These are phyloP conservation scores for Elongisporangium undulatum DNA, from an alignment of 352 stramenopile genomes.

Conservation along the genomic window DNA sequence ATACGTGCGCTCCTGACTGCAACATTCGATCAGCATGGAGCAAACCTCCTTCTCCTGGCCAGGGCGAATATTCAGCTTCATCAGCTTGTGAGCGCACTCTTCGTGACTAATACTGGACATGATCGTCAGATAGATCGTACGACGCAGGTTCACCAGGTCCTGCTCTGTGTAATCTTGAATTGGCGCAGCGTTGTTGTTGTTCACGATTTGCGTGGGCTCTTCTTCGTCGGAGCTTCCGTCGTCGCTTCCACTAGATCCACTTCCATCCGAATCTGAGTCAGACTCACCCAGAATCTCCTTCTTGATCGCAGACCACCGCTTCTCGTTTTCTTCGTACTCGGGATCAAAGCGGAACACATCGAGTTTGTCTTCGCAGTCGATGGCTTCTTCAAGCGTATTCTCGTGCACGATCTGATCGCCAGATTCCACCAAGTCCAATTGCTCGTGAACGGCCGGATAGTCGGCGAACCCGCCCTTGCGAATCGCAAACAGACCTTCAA, in stretches of 20 bases:
- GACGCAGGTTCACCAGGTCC: conserved; percentile 96
- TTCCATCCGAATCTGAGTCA: conserved; percentile 73
- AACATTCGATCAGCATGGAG: conserved; percentile 99
- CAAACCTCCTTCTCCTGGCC: conserved; percentile 97
- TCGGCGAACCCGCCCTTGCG: conserved; percentile 94
- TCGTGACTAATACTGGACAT: conserved; percentile 99
- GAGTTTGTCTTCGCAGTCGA: conserved; percentile 95
- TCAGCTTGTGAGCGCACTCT: conserved; percentile 98
- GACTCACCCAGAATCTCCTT: conserved; percentile 96
- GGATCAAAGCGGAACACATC: conserved; percentile 95
- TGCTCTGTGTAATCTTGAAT: conserved; percentile 98
- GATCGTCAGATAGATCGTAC: conserved; percentile 99
- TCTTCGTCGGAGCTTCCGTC: conserved; percentile 53
- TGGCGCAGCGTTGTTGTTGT: conserved; percentile 19
- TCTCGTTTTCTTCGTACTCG: conserved; percentile 96
- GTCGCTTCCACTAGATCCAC: conserved; percentile 36
- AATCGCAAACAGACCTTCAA: conserved; percentile 97
- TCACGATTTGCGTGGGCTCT: conserved; percentile 21
- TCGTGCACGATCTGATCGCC: conserved; percentile 99
- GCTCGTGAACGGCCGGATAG: conserved; percentile 91
- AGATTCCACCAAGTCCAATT: conserved; percentile 97
- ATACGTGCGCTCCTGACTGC: conserved; percentile 97
- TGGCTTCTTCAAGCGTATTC: conserved; percentile 94
- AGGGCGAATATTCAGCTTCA: conserved; percentile 96
- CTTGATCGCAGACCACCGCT: conserved; percentile 95